Conservation (phyloP, 805 yeast genomes). For the Ascoidea tarda region DNA sequence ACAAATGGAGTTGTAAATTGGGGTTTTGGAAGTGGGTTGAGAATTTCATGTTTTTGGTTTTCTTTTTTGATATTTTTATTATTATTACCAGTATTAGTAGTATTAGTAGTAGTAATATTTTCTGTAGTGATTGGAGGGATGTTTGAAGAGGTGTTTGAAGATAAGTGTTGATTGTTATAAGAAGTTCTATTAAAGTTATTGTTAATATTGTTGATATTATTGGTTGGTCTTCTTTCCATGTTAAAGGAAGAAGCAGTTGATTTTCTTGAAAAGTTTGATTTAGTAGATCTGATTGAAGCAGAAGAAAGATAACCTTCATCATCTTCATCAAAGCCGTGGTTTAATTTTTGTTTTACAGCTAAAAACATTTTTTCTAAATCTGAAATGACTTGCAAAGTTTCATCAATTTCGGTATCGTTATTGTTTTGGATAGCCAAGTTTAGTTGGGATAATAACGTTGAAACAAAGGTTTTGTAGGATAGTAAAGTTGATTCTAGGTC, state of each 20-base stretch:
- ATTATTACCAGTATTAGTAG: background rate
- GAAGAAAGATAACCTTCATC: background rate
- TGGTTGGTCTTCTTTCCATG: background rate
- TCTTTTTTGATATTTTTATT: background rate
- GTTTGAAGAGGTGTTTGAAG: background rate
- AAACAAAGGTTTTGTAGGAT: conserved; percentile 36
- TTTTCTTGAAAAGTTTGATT: background rate
- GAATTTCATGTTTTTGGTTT: background rate
- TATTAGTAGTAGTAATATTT: background rate
- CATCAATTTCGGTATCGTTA: conserved; percentile 36
- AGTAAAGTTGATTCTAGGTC: conserved; percentile 18
- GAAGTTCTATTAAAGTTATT: background rate
- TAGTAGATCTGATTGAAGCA: background rate
- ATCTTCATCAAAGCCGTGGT: background rate
- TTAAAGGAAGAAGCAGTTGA: too few species aligned
- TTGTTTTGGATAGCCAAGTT: conserved; percentile 30
- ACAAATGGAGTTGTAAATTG: background rate
- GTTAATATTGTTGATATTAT: too few species aligned
- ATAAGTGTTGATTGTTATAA: too few species aligned
- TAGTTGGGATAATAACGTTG: conserved; percentile 34
- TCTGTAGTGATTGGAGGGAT: background rate
- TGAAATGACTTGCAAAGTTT: conserved; percentile 42
- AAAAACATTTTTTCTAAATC: conserved; percentile 55
- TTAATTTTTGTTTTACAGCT: conserved; percentile 18
- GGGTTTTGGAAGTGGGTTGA: background rate